A percentile compares a stretch with the other conserved stretches of the same genome.
Conservation (phyloP, 2,329 filamentous ascomycete species). For the Albifimbria verrucaria region DNA sequence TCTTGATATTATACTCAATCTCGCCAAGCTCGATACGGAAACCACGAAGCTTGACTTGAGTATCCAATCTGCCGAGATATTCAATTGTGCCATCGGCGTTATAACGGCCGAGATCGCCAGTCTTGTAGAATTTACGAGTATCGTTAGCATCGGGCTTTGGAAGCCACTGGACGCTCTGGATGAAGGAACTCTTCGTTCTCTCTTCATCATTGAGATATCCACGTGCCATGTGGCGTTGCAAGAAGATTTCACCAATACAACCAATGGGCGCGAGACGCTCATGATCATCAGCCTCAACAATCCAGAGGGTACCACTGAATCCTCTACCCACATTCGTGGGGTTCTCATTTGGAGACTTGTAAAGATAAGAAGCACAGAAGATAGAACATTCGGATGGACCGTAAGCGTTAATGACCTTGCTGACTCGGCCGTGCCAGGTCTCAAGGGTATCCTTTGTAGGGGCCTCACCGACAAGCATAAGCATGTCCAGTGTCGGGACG, state of each 20-base stretch:
- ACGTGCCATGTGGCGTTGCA: conserved; percentile 13
- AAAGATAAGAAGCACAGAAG: background rate
- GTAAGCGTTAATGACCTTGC: background rate
- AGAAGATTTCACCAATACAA: conserved; percentile 13
- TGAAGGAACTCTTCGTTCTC: conserved; percentile 16
- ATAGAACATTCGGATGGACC: background rate
- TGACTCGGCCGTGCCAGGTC: background rate
- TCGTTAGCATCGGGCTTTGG: background rate
- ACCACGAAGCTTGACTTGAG: conserved; percentile 44
- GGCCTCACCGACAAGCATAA: background rate
- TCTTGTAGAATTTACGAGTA: conserved; percentile 12
- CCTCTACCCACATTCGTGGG: conserved; percentile 5
- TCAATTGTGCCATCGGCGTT: conserved; percentile 30
- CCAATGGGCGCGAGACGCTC: conserved; percentile 11
- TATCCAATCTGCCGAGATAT: conserved; percentile 37
- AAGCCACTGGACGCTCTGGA: background rate
- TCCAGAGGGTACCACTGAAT: conserved; percentile 8
- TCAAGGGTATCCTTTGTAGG: background rate
- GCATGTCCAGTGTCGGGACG: background rate
- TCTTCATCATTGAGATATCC: conserved; percentile 8
- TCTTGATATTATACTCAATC: conserved; percentile 8
- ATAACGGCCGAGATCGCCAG: conserved; percentile 7
- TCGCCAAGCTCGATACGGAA: conserved; percentile 39
- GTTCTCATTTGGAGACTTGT: background rate
- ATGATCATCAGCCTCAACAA: conserved; percentile 10